These are phyloP conservation scores for Trichoderma atroviride DNA, from an alignment of 2,329 filamentous ascomycete genomes.

Conservation along the genomic window DNA sequence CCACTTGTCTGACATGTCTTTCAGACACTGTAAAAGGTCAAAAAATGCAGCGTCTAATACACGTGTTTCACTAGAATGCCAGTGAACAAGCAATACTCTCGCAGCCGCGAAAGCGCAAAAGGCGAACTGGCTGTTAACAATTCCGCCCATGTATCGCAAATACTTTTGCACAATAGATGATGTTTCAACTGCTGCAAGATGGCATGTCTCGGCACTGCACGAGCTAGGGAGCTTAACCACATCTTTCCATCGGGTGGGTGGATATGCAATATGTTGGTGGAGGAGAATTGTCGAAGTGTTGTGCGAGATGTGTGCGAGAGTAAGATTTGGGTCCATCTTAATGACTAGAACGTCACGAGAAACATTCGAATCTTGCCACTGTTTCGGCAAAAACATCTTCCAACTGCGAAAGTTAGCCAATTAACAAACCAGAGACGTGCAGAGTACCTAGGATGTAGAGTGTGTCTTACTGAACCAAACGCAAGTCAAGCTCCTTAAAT, in stretches of 20 bases:
- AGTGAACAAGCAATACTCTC: conserved; percentile 41
- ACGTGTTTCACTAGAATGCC: neutral
- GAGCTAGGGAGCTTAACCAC: conserved; percentile 47
- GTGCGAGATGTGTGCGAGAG: conserved; percentile 34
- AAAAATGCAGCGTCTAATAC: conserved; percentile 7
- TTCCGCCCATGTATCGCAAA: conserved; percentile 36
- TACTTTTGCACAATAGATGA: conserved; percentile 51
- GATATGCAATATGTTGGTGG: conserved; percentile 33
- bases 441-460: neutral
- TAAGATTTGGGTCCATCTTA: conserved; percentile 49
- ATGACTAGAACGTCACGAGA: conserved; percentile 37
- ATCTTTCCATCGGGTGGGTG: conserved; percentile 50
- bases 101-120: conserved; percentile 53
- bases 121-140: conserved; percentile 46
- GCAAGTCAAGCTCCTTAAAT: conserved; percentile 50
- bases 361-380: conserved; percentile 46
- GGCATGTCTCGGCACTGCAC: conserved; percentile 53
- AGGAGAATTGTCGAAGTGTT: conserved; percentile 34
- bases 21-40: neutral
- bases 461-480: conserved; percentile 43
- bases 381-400: conserved; percentile 49
- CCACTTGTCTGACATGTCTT: conserved; percentile 9
- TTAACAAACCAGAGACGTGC: neutral
- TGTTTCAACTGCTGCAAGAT: conserved; percentile 49
- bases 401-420: conserved; percentile 36